Percentiles rank a stretch among this genome's conserved stretches.
phyloP scores from a whole-genome alignment of 495 filamentous ascomycete genomes.

The Bacidia gigantensis region DNA sequence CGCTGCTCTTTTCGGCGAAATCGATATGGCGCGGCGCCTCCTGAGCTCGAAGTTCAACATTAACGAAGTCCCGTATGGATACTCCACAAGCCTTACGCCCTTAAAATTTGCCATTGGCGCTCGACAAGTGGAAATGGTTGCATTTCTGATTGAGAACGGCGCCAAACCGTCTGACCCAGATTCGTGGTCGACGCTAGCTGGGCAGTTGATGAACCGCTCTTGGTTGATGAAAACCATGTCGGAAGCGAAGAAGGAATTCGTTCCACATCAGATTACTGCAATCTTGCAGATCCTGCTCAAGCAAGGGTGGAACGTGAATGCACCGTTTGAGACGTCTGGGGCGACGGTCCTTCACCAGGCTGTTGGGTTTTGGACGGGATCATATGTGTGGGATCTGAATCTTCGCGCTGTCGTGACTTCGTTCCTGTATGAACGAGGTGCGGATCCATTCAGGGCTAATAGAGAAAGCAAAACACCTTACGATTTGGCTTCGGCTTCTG shows the following conservation, averaged over 20 bases:
- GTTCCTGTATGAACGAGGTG: conserved; percentile 11
- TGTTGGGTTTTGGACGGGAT: conserved; percentile 13
- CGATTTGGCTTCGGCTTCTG: conserved; percentile 9
- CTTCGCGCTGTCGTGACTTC: conserved; percentile 11
- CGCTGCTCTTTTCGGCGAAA: conserved; percentile 15
- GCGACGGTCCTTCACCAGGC: conserved; percentile 11
- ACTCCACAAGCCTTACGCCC: conserved; percentile 11
- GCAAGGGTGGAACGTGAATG: conserved; percentile 9
- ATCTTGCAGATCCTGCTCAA: conserved; percentile 8
- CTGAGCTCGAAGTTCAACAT: conserved; percentile 9
- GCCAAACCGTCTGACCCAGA: conserved; percentile 14
- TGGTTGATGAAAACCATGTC: conserved; percentile 16
- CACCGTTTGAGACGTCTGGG: conserved; percentile 8
- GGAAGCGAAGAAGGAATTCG: conserved; percentile 8
- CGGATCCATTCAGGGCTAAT: conserved; percentile 10
- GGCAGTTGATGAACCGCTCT: conserved; percentile 15
- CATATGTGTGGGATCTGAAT: conserved; percentile 13
- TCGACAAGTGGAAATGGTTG: conserved; percentile 15
- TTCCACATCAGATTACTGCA: conserved; percentile 7
- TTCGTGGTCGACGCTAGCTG: conserved; percentile 12
- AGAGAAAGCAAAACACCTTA: conserved; percentile 10
- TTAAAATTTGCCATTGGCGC: conserved; percentile 15
- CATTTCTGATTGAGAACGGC: conserved; percentile 9
- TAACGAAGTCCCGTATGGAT: conserved; percentile 14
- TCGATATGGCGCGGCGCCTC: conserved; percentile 11